A percentile compares a stretch with the other conserved stretches of the same genome.
Evolutionary conservation across 106 monocot genomes (phyloP).

Genomic region (Narthecium ossifragum): DNA sequence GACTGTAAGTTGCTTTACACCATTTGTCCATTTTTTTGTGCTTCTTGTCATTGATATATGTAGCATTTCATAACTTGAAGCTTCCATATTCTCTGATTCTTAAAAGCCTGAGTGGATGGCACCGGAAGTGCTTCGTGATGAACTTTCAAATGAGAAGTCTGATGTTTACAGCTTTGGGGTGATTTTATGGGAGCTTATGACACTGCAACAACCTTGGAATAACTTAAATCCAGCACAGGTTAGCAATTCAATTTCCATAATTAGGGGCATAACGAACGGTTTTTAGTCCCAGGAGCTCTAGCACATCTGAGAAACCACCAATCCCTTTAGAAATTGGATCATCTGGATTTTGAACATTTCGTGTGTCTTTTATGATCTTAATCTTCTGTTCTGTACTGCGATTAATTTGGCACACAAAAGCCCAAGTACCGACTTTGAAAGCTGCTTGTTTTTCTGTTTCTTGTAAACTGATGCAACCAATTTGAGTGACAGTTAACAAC

Average conservation of each 20-base stretch:
- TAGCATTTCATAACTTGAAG: background rate
- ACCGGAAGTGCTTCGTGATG: conserved; percentile 96
- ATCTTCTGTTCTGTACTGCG: background rate
- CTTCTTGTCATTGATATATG: background rate
- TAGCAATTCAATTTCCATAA: conserved; percentile 7
- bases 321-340: background rate
- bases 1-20: conserved; percentile 60
- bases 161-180: conserved; percentile 98
- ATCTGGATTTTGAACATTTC: background rate
- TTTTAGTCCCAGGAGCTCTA: background rate
- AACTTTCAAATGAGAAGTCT: conserved; percentile 98
- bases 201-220: conserved; percentile 94
- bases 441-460: too few relatives aligned
- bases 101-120: conserved; percentile 99
- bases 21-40: background rate
- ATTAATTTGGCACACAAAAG: too few relatives aligned
- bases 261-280: background rate
- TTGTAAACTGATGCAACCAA: too few relatives aligned
- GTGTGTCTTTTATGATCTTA: background rate
- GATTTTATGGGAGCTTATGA: conserved; percentile 99
- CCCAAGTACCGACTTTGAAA: too few relatives aligned
- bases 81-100: background rate
- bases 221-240: conserved; percentile 99
- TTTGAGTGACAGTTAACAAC: too few relatives aligned
- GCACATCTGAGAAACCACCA: background rate